Evolutionary conservation across 2,329 filamentous ascomycete genomes (phyloP).

Genomic region (Aurifilum marmelostoma): DNA sequence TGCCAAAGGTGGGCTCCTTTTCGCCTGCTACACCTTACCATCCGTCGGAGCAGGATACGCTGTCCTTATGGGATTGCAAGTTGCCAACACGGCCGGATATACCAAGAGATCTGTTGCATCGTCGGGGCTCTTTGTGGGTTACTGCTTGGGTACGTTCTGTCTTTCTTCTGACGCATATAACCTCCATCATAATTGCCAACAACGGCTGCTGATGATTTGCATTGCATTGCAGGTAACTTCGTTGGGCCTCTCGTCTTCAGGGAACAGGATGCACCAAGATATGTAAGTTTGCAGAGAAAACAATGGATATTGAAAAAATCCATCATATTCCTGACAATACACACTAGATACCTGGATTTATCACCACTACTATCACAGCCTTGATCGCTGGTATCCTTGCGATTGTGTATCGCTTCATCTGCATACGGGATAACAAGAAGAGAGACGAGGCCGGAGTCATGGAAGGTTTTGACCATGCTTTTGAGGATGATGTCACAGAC

Average conservation of each 20-base stretch:
- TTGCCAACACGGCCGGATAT: slow-evolving; percentile 56
- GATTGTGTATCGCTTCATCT: slow-evolving; percentile 45
- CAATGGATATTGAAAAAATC: too few species aligned
- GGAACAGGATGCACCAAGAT: slow-evolving; percentile 45
- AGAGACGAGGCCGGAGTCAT: slow-evolving; percentile 10
- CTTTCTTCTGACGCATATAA: too few species aligned
- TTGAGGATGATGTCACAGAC: slow-evolving; percentile 21
- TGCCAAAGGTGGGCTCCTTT: slow-evolving; percentile 49
- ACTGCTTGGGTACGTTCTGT: slow-evolving; percentile 49
- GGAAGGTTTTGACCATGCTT: slow-evolving; percentile 20
- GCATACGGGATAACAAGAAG: slow-evolving; percentile 11
- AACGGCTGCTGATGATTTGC: too few species aligned
- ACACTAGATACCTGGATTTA: slow-evolving; percentile 39
- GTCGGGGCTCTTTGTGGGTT: slow-evolving; percentile 54
- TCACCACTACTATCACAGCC: slow-evolving; percentile 42
- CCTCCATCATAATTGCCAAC: too few species aligned
- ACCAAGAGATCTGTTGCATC: slow-evolving; percentile 53
- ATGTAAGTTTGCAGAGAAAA: slow-evolving; percentile 33
- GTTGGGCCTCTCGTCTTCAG: slow-evolving; percentile 49
- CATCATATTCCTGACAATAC: not conserved
- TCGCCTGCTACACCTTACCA: slow-evolving; percentile 53
- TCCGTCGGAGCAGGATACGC: slow-evolving; percentile 50
- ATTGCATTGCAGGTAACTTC: slow-evolving; percentile 41
- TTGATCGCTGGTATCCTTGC: slow-evolving; percentile 40
- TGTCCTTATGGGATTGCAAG: slow-evolving; percentile 52